These are phyloP conservation scores for Hypoxylon cercidicola DNA, from an alignment of 495 filamentous ascomycete species.

Conservation along the genomic window DNA sequence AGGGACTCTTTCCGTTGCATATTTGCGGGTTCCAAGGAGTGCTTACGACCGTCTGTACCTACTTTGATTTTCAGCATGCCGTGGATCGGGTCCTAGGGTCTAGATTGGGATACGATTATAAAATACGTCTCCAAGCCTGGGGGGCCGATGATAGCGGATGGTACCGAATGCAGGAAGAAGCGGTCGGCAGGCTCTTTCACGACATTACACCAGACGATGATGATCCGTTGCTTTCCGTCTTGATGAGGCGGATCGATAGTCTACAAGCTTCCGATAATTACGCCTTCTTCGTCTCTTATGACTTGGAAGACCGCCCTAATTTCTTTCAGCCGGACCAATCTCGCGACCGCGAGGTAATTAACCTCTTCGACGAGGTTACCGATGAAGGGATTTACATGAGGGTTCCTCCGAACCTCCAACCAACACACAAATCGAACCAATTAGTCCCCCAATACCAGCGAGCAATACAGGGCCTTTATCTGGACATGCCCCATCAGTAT, in stretches of 20 bases:
- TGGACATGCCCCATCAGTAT: constrained; percentile 17
- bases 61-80: constrained; percentile 8
- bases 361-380: too few species aligned
- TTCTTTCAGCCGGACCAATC: constrained; percentile 35
- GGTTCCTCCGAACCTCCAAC: constrained; percentile 2
- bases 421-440: constrained; percentile 30
- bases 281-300: constrained; percentile 35
- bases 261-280: too few species aligned
- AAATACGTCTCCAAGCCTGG: constrained; percentile 39
- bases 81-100: constrained; percentile 23
- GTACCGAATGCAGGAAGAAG: background rate
- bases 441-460: constrained; percentile 28
- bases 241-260: too few species aligned
- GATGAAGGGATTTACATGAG: too few species aligned
- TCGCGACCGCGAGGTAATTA: too few species aligned
- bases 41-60: background rate
- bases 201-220: background rate
- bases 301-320: constrained; percentile 17
- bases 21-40: constrained; percentile 33
- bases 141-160: background rate
- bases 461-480: constrained; percentile 24
- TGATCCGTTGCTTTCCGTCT: constrained; percentile 15
- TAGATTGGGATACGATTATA: constrained; percentile 15
- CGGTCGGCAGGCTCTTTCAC: constrained; percentile 20
- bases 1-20: too few species aligned